Percentiles rank a stretch among this genome's conserved stretches.
These are phyloP conservation scores for Leccinum angustisporum DNA, from an alignment of 1,284 basidiomycete species.

Conservation along the genomic window DNA sequence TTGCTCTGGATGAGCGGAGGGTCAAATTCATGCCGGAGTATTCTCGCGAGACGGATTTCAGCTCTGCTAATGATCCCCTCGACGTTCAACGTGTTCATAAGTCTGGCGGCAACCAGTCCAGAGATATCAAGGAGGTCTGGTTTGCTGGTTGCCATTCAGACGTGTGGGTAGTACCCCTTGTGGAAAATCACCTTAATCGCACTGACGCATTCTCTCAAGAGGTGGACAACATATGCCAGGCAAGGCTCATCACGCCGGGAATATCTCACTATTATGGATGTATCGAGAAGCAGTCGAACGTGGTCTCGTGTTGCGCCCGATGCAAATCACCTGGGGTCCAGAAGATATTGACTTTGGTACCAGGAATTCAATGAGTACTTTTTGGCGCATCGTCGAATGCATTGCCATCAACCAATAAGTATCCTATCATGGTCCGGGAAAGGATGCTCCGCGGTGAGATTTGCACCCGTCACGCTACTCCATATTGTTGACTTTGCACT, in stretches of 20 bases:
- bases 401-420: conserved; percentile 6
- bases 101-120: neutral
- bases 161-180: conserved; percentile 20
- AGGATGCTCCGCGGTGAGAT: neutral
- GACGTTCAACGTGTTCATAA: neutral
- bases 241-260: conserved; percentile 11
- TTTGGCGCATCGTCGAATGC: conserved; percentile 21
- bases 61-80: neutral
- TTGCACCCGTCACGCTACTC: neutral
- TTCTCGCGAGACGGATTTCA: conserved; percentile 29
- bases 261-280: conserved; percentile 23
- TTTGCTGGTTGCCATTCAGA: conserved; percentile 30
- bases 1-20: conserved; percentile 41
- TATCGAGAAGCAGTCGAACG: conserved; percentile 11
- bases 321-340: conserved; percentile 11
- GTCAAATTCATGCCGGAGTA: conserved; percentile 45
- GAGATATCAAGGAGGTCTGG: conserved; percentile 26
- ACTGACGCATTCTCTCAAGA: neutral
- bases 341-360: conserved; percentile 15
- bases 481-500: neutral
- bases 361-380: conserved; percentile 15
- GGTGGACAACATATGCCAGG: conserved; percentile 9
- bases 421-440: neutral
- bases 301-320: conserved; percentile 16
- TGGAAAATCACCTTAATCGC: neutral